Evolutionary conservation across 192 early-diverging fungal genomes (phyloP), one percentile per base, ranked within the genome.

Genomic region (Coemansia aciculifera): DNA sequence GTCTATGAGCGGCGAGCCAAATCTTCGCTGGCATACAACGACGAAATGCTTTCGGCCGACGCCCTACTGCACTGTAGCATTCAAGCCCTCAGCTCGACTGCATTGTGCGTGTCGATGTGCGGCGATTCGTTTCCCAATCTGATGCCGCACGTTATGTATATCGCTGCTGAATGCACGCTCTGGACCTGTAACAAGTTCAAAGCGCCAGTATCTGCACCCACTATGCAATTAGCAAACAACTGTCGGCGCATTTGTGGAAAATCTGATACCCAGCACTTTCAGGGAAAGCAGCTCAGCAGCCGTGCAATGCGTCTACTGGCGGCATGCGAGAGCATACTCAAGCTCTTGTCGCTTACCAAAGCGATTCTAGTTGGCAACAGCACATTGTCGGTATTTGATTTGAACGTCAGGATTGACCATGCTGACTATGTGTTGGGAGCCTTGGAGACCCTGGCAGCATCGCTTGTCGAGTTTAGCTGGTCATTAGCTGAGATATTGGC

Each of bases 391-490:
- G 19, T 71, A 11, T 64, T 64, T 64, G 69, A 63, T 8, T 1
- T 70, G 29, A 17, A 29, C 54, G 1, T 71, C 42, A 38, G 32
- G n/a, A 63, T 71, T 10, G 79, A 66, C 24, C 27, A 66, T 27
- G 52, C 34, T 11, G 75, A 68, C 4, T 1, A 38, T 3, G 64
- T 40, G 17, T 61, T 31, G 1, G 52, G 29, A 5, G 68, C 72
- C n/a, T 59, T 73, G 56, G 65, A 74, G 27, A 44, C 71, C 2
- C 75, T 83, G 46, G 62, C 72, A 12, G 40, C 75, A 17, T 73
- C 80, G 13, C 66, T 83, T n/a, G 80, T 77, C 29, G 75, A 83
- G 19, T 27, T 77, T 31, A 77, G 74, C 23, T 83, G 80, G 80
- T 15, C 57, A 0, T 52, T 83, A 44, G 80, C 80, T 0, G 75